Percentiles rank a stretch among this genome's conserved stretches.
These are phyloP conservation scores for Pichia eremophila DNA, from an alignment of 805 yeast species.

Conservation along the genomic window DNA sequence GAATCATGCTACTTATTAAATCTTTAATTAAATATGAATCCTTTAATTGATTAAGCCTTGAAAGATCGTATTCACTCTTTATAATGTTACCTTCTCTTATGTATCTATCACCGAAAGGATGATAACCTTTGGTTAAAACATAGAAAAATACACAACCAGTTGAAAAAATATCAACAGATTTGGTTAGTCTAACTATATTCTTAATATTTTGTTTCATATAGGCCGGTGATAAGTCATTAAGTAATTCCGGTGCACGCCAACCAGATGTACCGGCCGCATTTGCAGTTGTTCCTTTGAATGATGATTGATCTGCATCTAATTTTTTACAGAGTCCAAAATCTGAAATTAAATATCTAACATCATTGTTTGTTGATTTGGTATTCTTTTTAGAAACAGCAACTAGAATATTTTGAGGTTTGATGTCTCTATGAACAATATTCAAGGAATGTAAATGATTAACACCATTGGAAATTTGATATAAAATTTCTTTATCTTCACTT, in stretches of 20 bases:
- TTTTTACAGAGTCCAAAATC: conserved; percentile 95
- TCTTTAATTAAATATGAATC: conserved; percentile 60
- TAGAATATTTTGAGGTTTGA: conserved; percentile 88
- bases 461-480: conserved; percentile 77
- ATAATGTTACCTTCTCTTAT: conserved; percentile 83
- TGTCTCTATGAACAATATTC: conserved; percentile 89
- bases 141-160: conserved; percentile 92
- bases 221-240: conserved; percentile 33
- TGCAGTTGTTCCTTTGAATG: conserved; percentile 85
- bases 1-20: conserved; percentile 65
- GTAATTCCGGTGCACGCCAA: conserved; percentile 94
- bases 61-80: conserved; percentile 47
- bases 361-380: conserved; percentile 21
- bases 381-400: conserved; percentile 61
- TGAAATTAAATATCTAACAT: conserved; percentile 70
- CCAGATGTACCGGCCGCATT: conserved; percentile 96
- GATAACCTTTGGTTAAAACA: conserved; percentile 70
- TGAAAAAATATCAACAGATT: conserved; percentile 89
- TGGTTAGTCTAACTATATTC: conserved; percentile 55
- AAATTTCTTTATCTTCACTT: conserved; percentile 41
- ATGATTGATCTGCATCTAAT: conserved; percentile 84
- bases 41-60: conserved; percentile 33
- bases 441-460: conserved; percentile 78
- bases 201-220: conserved; percentile 9
- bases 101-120: conserved; percentile 93